These are phyloP conservation scores for Tylopilus sp. DNA, from an alignment of 1,284 basidiomycete species.

Conservation along the genomic window DNA sequence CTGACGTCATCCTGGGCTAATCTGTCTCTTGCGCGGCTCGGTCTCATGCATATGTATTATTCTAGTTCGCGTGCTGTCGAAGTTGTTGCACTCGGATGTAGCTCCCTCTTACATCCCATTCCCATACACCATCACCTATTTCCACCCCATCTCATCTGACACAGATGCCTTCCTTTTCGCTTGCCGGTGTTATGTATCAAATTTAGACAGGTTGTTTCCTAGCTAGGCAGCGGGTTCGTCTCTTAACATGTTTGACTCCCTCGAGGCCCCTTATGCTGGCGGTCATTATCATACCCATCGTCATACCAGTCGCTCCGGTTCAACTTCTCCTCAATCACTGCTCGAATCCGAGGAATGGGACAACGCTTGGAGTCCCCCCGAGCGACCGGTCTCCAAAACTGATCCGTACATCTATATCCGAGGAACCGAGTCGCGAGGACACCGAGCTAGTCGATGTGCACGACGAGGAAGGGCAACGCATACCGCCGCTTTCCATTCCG, in stretches of 20 bases:
- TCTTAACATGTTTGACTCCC: conserved; percentile 74
- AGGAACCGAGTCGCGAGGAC: conserved; percentile 28
- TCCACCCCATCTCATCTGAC: conserved; percentile 47
- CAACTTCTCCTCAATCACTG: conserved; percentile 46
- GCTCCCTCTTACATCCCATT: conserved; percentile 47
- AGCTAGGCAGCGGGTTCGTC: conserved; percentile 68
- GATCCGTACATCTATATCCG: conserved; percentile 43
- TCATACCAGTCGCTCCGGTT: conserved; percentile 41
- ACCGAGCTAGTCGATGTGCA: conserved; percentile 5
- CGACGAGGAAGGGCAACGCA: conserved; percentile 29
- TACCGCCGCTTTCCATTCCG: conserved; percentile 34
- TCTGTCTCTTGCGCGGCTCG: conserved; percentile 29
- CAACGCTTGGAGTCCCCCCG: conserved; percentile 58
- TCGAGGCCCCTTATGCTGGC: conserved; percentile 76
- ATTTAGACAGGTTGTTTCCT: conserved; percentile 90
- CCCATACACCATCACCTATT: conserved; percentile 51
- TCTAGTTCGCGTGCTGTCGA: no score
- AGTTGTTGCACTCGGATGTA: conserved; percentile 47
- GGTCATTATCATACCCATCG: conserved; percentile 71
- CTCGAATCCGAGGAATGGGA: conserved; percentile 61
- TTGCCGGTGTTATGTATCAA: conserved; percentile 95
- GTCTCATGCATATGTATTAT: conserved; percentile 44
- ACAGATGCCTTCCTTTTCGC: conserved; percentile 86
- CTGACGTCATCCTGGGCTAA: conserved; percentile 27
- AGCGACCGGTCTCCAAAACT: conserved; percentile 55